These are phyloP conservation scores for Hymenoscyphus occultus DNA, from an alignment of 2,329 filamentous ascomycete genomes.

Conservation along the genomic window DNA sequence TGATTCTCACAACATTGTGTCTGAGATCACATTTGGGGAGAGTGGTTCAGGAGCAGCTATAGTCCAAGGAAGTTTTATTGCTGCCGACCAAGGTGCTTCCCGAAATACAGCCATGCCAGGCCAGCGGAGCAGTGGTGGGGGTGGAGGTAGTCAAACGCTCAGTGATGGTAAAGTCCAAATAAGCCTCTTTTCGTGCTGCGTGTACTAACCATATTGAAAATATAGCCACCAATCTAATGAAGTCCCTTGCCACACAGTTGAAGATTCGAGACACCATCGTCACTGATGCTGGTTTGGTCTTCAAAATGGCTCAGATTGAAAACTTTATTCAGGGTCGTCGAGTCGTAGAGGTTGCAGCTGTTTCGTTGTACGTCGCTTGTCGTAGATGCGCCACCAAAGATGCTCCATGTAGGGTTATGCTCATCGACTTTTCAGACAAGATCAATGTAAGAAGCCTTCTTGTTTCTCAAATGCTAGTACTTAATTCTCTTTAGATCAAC, in stretches of 20 bases:
- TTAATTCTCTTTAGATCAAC: constrained; percentile 59
- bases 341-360: constrained; percentile 81
- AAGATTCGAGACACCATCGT: constrained; percentile 59
- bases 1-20: constrained; percentile 77
- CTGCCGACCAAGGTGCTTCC: constrained; percentile 68
- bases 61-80: constrained; percentile 86
- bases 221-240: constrained; percentile 50
- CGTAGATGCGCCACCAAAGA: constrained; percentile 62
- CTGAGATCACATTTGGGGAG: constrained; percentile 90
- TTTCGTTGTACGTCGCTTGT: constrained; percentile 86
- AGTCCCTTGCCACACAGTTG: constrained; percentile 59
- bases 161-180: constrained; percentile 41
- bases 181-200: neutral
- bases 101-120: constrained; percentile 55
- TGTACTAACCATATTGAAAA: neutral
- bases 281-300: constrained; percentile 67
- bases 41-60: constrained; percentile 79
- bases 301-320: constrained; percentile 69
- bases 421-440: constrained; percentile 92
- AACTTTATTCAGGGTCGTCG: constrained; percentile 86
- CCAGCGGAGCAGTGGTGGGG: constrained; percentile 56
- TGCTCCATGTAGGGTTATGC: constrained; percentile 70
- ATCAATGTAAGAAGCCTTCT: constrained; percentile 44
- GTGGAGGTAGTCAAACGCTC: constrained; percentile 48
- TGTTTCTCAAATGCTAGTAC: constrained; percentile 15